phyloP scores from a whole-genome alignment of 2,329 filamentous ascomycete genomes.

The Scytalidium lignicola region DNA sequence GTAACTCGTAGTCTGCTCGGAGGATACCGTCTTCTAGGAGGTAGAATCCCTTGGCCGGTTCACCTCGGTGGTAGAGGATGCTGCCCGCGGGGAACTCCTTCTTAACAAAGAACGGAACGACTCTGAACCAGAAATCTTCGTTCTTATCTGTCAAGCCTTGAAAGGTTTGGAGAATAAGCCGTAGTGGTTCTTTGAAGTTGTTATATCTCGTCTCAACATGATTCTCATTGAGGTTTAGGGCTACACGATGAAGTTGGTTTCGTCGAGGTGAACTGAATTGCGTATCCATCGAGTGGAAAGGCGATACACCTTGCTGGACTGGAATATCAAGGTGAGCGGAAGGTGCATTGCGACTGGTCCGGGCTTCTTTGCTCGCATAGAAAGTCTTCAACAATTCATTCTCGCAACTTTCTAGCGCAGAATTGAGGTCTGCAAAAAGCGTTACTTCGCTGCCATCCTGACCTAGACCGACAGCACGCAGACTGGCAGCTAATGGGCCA shows the following conservation, averaged over 20 bases:
- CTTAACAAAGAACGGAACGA: slow-evolving; percentile 68
- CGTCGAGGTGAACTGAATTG: slow-evolving; percentile 73
- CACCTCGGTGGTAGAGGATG: slow-evolving; percentile 72
- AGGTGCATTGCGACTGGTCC: slow-evolving; percentile 37
- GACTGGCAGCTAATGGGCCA: slow-evolving; percentile 68
- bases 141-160: slow-evolving; percentile 79
- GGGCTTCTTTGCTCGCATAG: slow-evolving; percentile 63
- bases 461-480: slow-evolving; percentile 79
- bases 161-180: slow-evolving; percentile 93
- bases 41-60: slow-evolving; percentile 79
- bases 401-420: slow-evolving; percentile 88
- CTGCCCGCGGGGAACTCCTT: slow-evolving; percentile 64
- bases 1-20: slow-evolving; percentile 82
- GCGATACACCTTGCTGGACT: slow-evolving; percentile 1
- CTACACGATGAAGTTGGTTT: slow-evolving; percentile 71
- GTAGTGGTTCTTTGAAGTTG: slow-evolving; percentile 82
- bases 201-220: slow-evolving; percentile 65
- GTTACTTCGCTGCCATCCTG: slow-evolving; percentile 68
- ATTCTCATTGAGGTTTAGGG: slow-evolving; percentile 66
- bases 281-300: slow-evolving; percentile 44
- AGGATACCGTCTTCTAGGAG: slow-evolving; percentile 85
- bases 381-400: slow-evolving; percentile 85
- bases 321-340: slow-evolving; percentile 25
- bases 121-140: slow-evolving; percentile 92
- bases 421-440: slow-evolving; percentile 86